Percentiles rank a stretch among this genome's conserved stretches.
Conservation (phyloP, 306 rosid species). For the Corylus avellana region DNA sequence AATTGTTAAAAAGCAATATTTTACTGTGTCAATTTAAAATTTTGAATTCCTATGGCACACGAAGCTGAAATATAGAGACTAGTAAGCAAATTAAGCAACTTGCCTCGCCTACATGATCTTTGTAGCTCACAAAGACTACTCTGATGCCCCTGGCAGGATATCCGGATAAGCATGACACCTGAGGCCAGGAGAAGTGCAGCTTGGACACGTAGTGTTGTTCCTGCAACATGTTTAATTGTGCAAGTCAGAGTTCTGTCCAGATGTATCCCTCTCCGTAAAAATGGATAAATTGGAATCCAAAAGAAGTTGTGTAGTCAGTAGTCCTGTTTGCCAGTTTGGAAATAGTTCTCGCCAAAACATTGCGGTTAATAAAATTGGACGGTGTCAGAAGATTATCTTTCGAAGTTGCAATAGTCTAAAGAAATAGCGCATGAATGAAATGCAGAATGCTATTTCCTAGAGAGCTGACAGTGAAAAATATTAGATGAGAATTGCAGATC, state of each 20-base stretch:
- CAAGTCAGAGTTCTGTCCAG: not conserved
- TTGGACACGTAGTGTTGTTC: constrained; percentile 86
- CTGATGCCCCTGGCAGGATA: constrained; percentile 75
- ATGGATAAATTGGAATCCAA: not conserved
- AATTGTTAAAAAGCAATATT: too few relatives aligned
- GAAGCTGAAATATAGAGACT: not conserved
- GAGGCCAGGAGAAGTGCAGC: constrained; percentile 86
- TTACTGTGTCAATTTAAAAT: not conserved
- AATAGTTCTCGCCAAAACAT: not conserved
- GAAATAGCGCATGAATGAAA: not conserved
- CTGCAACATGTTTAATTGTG: constrained; percentile 39
- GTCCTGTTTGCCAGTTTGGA: not conserved
- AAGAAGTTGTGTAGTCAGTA: too few relatives aligned
- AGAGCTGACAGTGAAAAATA: not conserved
- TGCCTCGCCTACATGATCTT: constrained; percentile 61
- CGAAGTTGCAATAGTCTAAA: not conserved
- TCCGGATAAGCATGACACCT: constrained; percentile 69
- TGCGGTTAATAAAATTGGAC: not conserved
- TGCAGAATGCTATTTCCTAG: not conserved
- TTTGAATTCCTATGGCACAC: not conserved
- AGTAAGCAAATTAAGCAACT: constrained; percentile 11
- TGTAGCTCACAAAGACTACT: constrained; percentile 64
- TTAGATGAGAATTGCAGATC: not conserved
- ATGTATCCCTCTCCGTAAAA: not conserved
- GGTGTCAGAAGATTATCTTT: not conserved